phyloP scores from a whole-genome alignment of 2,329 filamentous ascomycete species.

The Periconia sp. region DNA sequence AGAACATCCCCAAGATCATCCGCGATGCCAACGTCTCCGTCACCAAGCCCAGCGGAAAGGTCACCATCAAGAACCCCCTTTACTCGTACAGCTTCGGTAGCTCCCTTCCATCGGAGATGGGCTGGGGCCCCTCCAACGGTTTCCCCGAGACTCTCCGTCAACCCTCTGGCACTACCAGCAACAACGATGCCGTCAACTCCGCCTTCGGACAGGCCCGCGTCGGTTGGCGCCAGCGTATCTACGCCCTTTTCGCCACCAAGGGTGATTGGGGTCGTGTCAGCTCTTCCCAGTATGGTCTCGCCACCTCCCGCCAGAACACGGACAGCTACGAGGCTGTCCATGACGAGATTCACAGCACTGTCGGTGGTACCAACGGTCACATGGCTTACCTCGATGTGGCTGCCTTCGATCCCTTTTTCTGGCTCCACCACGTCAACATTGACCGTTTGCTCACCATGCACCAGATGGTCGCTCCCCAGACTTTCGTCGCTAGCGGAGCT shows the following conservation, averaged over 20 bases:
- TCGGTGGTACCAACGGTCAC: constrained; percentile 58
- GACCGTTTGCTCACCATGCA: constrained; percentile 68
- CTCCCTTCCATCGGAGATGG: constrained; percentile 59
- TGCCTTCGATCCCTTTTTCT: constrained; percentile 72
- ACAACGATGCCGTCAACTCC: constrained; percentile 40
- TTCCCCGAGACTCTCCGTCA: constrained; percentile 34
- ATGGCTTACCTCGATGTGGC: constrained; percentile 74
- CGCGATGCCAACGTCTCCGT: constrained; percentile 46
- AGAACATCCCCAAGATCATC: constrained; percentile 38
- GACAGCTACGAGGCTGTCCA: constrained; percentile 43
- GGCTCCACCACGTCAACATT: constrained; percentile 43
- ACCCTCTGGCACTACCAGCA: constrained; percentile 34
- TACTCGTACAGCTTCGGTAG: constrained; percentile 47
- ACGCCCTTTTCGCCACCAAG: constrained; percentile 38
- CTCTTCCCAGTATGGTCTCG: constrained; percentile 33
- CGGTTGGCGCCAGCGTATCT: constrained; percentile 41
- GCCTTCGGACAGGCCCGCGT: constrained; percentile 29
- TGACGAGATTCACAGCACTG: constrained; percentile 37
- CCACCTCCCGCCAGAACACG: constrained; percentile 27
- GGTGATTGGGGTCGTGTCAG: constrained; percentile 32
- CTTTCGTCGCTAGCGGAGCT: constrained; percentile 60
- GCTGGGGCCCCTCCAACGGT: constrained; percentile 37
- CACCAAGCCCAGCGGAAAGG: constrained; percentile 44
- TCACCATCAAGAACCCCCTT: constrained; percentile 48
- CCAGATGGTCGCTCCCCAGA: constrained; percentile 71